These are phyloP conservation scores for Fusarium goolgardi DNA, from an alignment of 2,329 filamentous ascomycete species.

Conservation along the genomic window DNA sequence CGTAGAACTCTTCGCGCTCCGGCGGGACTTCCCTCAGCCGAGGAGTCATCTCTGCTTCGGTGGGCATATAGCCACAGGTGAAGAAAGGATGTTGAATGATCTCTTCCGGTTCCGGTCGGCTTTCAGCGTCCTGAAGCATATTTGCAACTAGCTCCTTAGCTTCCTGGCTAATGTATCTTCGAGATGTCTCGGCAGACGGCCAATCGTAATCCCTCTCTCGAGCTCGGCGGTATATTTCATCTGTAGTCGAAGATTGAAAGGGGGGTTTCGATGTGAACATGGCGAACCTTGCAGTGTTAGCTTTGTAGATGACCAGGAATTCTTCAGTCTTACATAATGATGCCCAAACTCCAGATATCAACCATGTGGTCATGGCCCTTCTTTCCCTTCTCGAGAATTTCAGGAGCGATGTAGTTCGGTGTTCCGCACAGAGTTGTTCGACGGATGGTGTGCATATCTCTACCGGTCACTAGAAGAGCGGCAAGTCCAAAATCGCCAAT, in stretches of 20 bases:
- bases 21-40: slow-evolving; percentile 69
- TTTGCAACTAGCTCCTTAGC: slow-evolving; percentile 82
- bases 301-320: not conserved
- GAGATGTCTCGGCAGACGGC: slow-evolving; percentile 73
- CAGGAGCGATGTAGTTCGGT: slow-evolving; percentile 97
- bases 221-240: slow-evolving; percentile 83
- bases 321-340: slow-evolving; percentile 80
- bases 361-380: slow-evolving; percentile 98
- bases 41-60: slow-evolving; percentile 66
- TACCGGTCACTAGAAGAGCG: slow-evolving; percentile 89
- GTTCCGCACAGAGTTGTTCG: slow-evolving; percentile 96
- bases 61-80: slow-evolving; percentile 78
- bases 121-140: slow-evolving; percentile 79
- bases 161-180: slow-evolving; percentile 78
- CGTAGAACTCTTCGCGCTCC: slow-evolving; percentile 68
- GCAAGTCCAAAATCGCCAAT: slow-evolving; percentile 97
- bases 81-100: slow-evolving; percentile 87
- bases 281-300: slow-evolving; percentile 73
- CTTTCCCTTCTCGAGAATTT: slow-evolving; percentile 93
- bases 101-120: slow-evolving; percentile 78
- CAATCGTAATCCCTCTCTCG: slow-evolving; percentile 81
- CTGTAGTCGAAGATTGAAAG: slow-evolving; percentile 90
- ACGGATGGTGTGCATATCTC: slow-evolving; percentile 84
- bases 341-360: slow-evolving; percentile 97
- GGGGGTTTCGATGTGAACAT: slow-evolving; percentile 97